Evolutionary conservation across 2,329 filamentous ascomycete species (phyloP), one percentile per base, ranked within the genome.

Genomic region (Diaporthe ampelina): DNA sequence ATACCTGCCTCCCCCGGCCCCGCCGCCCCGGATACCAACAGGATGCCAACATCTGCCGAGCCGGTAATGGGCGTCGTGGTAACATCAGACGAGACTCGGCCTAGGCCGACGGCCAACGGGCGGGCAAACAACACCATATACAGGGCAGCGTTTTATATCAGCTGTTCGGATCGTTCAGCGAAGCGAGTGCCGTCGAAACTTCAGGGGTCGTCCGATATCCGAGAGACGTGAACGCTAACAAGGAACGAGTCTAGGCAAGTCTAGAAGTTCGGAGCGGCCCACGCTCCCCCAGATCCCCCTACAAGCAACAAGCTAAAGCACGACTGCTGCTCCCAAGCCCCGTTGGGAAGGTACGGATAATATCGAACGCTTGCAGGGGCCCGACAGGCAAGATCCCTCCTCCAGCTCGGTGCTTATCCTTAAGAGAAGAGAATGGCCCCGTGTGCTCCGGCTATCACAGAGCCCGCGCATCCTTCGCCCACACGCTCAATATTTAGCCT

Each of bases 311-410:
- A 32, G 24, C 13, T 11, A 37, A 19, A 21, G 37, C 37, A 15
- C 37, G 13, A 40, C 37, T 40, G 3, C 37, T 40, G 6, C 35
- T 21, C 43, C 61, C 61, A 52, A 24, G 21, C 43, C 61, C 13
- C 11, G 26, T 52, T 35, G 29, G 61, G 61, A 67, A 50, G 61
- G 45, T 67, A n/a, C 19, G 26, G 40, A 35, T 6, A 29, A 9
- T 37, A 35, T 50, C 40, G 40, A 50, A 40, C 6, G 43, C 43
- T 35, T 67, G 61, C 61, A 52, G 32, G 61, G 45, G 61, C 5
- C 26, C 21, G 29, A n/a, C 43, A 52, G 29, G 45, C 43, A 67
- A 52, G 61, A 52, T 37, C 61, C 43, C 61, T 67, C 15, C 61
- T 37, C 26, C 26, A 13, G 13, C 2, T 11, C 21, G 29, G 24